These are phyloP conservation scores for Plasmodium reichenowi DNA, from an alignment of 169 alveolate genomes.

Conservation along the genomic window DNA sequence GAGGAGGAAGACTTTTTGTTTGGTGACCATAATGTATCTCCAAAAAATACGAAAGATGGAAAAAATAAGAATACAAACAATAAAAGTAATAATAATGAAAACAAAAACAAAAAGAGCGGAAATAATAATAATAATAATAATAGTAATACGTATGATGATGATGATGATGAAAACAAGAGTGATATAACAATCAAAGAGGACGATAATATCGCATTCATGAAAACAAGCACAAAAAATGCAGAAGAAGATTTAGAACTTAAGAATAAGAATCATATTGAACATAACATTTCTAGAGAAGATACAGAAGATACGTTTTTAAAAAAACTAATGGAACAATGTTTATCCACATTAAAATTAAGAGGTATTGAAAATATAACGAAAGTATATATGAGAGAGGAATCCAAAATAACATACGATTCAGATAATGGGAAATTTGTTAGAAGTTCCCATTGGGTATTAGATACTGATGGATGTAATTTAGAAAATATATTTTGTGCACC, in stretches of 20 bases:
- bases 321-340: constrained; percentile 89
- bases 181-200: constrained; percentile 5
- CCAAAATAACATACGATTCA: constrained; percentile 91
- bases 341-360: constrained; percentile 88
- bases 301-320: constrained; percentile 92
- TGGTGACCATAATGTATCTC: neutral
- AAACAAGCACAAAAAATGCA: neutral
- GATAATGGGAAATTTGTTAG: constrained; percentile 90
- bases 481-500: constrained; percentile 93
- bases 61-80: constrained; percentile 14
- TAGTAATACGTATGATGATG: constrained; percentile 10
- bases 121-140: constrained; percentile 8
- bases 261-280: constrained; percentile 1
- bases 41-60: constrained; percentile 34
- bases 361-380: constrained; percentile 92
- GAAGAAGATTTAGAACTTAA: constrained; percentile 7
- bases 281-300: constrained; percentile 81
- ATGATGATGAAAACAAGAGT: neutral
- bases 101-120: neutral
- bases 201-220: neutral
- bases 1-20: constrained; percentile 39
- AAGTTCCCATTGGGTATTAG: constrained; percentile 97
- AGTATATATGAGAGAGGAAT: constrained; percentile 97
- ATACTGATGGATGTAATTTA: constrained; percentile 99
- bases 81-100: neutral